Base-by-base conservation (phyloP, 345 rosid species). In the Rhizophora mangle region DNA sequence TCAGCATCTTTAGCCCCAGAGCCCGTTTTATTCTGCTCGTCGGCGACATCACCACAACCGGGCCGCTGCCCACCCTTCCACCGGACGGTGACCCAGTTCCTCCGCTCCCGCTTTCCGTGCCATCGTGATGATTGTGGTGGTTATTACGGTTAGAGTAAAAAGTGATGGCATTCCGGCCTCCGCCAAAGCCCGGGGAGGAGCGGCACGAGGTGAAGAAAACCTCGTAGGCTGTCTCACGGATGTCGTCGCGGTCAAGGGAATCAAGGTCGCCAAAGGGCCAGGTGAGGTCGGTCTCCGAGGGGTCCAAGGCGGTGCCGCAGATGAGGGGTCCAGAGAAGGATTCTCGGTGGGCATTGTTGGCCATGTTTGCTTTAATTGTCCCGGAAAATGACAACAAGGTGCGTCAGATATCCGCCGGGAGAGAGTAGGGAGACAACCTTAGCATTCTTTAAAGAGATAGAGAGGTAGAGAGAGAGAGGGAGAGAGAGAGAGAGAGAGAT, bases 181-280 rank as follows among this genome's bases (percentile, higher is more conserved):
- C 98, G 21, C 96, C 93, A 18, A 91, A 94, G 3, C 96, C 91
- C 0, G 97, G 96, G 19, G 93, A 87, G 1, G 96, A 88, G 6
- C 99, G 78, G 61, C 99, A 95, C 15, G 97, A 74, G 3, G 90
- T 90, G 84, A 95, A 88, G 77, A 95, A 92, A 21, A 95, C 82
- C 79, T 92, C 97, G 32, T 95, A 95, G 39, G 99, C 93, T 0
- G 91, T 82, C 71, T 90, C 96, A 4, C 97, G 85, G 68, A 95
- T 78, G 55, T 92, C 96, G 9, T 92, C 88, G 3, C 72, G 57
- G 4, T 86, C 91, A 1, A 89, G 79, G 56, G 80, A 81, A 6
- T 79, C 77, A 18, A 92, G 86, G 70, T 80, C 78, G 32, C 85
- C 88, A 3, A 90, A 90, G 6, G 97, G 99, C 89, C 97, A 95